Base-by-base conservation (phyloP, 305 asterid species). In the Andrographis paniculata region DNA sequence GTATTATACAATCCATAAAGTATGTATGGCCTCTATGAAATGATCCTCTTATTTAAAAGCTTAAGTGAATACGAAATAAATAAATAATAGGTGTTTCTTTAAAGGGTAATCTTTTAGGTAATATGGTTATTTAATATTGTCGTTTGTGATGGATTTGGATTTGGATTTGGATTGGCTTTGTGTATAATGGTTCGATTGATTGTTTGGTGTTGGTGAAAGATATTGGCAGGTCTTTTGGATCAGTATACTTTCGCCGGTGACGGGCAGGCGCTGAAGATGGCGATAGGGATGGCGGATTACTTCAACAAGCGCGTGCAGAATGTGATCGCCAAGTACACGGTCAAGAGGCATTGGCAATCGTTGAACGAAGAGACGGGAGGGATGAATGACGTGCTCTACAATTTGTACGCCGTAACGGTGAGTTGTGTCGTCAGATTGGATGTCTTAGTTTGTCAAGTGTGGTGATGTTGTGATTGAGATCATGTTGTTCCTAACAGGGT, bases 281-380 rank as follows among this genome's bases (percentile, higher is more conserved):
- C 56, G 47, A 51, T 42, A 33, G 61, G 75, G 88, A 83, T 91
- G 95, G 98, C 67, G 16, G 95, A 82, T 44, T 91, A 91, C 79
- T 87, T 82, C 65, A 80, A 78, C 57, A 50, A 70, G 6, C 95
- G 98, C 0, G 98, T 91, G 37, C 88, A 77, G 43, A 91, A 73
- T 39, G 96, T 86, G 44, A 75, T 91, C 17, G 33, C 61, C 11
- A 76, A 70, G 24, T 64, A 80, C 73, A 74, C 87, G 0, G 62
- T 91, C 42, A 79, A 73, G 62, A 66, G 88, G 61, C 98, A 89
- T 18, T 89, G 87, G 84, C 14, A 38, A 2, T 59, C 86, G 8
- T 50, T 86, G 48, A 89, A 89, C 17, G 98, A 89, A 65, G 98
- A 89, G 71, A 65, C 76, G 10, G 96, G 98, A 39, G 98, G 98